Evolutionary conservation across 768 basidiomycete species (phyloP), one percentile per base, ranked within the genome.

Genomic region (Russula compacta): DNA sequence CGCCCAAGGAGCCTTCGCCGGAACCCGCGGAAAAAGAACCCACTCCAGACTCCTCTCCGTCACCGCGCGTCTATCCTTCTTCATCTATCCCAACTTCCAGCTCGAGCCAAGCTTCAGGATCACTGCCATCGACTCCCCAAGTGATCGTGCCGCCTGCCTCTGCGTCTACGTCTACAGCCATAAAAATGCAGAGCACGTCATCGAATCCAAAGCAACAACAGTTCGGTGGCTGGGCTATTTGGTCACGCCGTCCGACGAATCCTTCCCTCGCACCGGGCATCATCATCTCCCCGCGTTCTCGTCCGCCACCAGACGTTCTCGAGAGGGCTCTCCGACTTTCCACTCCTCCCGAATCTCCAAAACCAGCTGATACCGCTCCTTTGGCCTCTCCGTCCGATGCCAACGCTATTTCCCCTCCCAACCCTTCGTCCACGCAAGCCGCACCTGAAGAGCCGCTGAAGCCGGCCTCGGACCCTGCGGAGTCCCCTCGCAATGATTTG

Each of bases 161-260:
- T n/a, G 38, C 53, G 24, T 29, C 59, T 19, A 39, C 39, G 7
- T 29, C 59, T 24, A 24, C 60, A 19, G 35, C 56, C 10, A 33
- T 17, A 6, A 52, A 50, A 46, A 32, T n/a, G 9, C 53, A 54
- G 32, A 32, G 12, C 53, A 47, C 14, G 10, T 36, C 53, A 6
- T 9, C 52, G 46, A 33, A 49, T 48, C 17, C 50, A 39, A 59
- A 24, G 21, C 55, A 58, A n/a, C 55, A 58, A 10, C 44, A 54
- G 33, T 38, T 53, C 38, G 56, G 57, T 8, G 73, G 73, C 40
- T 88, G 81, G 73, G 85, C 82, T 5, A 80, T 90, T 40, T 89
- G 86, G 86, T 86, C 87, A 0, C 79, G 79, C n/a, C 80, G 86
- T 29, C 88, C 88, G 0, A 72, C 76, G 2, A 74, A 88, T 69